Percentiles rank a stretch among this genome's conserved stretches.
Evolutionary conservation across 179 eudicot species (phyloP).

Genomic region (Actinidia chinensis): DNA sequence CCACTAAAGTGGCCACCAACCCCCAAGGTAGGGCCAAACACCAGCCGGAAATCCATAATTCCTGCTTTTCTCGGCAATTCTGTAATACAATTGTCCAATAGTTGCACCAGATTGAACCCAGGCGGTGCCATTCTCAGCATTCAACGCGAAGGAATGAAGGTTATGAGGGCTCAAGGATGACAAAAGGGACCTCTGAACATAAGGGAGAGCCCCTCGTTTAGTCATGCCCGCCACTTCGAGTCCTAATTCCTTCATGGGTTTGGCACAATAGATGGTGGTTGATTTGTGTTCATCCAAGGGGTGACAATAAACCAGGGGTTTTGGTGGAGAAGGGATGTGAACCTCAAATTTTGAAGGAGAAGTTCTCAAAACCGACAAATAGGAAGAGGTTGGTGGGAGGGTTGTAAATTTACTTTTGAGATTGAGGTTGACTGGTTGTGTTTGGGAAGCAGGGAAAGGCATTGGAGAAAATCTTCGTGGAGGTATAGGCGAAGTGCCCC

Average conservation of each 20-base stretch:
- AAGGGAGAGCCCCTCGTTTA: slow-evolving; percentile 25
- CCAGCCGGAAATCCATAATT: slow-evolving; percentile 8
- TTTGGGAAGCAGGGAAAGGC: not conserved
- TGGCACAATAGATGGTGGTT: slow-evolving; percentile 3
- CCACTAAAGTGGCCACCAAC: slow-evolving; percentile 21
- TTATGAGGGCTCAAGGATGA: slow-evolving; percentile 20
- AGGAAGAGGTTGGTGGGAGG: not conserved
- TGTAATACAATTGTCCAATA: slow-evolving; percentile 6
- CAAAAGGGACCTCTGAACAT: slow-evolving; percentile 12
- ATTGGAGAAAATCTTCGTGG: not conserved
- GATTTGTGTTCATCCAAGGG: not conserved
- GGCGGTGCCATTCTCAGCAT: not conserved
- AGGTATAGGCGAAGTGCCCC: not conserved
- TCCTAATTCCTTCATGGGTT: not conserved
- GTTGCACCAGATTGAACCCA: slow-evolving; percentile 21
- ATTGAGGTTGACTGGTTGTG: not conserved
- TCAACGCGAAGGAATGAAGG: not conserved
- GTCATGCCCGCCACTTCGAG: slow-evolving; percentile 10
- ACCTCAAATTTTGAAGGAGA: not conserved
- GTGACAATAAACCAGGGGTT: slow-evolving; percentile 5
- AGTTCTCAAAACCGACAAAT: not conserved
- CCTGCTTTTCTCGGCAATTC: slow-evolving; percentile 3
- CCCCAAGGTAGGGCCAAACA: slow-evolving; percentile 14
- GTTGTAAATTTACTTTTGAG: not conserved
- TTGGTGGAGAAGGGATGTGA: not conserved